Base-by-base conservation (phyloP, 306 rosid genomes). In the Boehmeria nivea region DNA sequence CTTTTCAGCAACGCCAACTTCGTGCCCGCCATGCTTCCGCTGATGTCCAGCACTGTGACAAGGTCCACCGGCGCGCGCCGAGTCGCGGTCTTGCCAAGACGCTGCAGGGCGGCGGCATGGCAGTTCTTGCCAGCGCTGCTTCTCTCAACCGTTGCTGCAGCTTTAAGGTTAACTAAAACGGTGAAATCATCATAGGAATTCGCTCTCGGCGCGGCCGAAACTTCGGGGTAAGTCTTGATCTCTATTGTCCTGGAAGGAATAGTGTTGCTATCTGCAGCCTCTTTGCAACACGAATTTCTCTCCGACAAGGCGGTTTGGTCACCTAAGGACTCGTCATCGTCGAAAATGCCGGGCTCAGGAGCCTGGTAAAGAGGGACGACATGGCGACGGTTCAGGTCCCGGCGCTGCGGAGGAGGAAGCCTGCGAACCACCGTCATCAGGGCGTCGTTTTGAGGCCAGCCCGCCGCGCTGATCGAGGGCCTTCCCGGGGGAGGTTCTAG, bases 21-120 rank as follows among this genome's bases (percentile, higher is more conserved):
- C 34, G 99, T 91, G 54, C 99, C 99, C 19, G 96, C 96, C 99
- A 91, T 91, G 79, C 99, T 91, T 43, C 99, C 96, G 18, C 99
- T 91, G 60, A 81, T 64, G 62, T 91, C 99, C 15, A 91, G 99
- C 69, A 91, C 99, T 0, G 99, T 91, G 71, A 91, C 96, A 26
- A 91, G 78, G 77, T 91, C 99, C n/a, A 91, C 93, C 4, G 96
- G 89, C 42, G 96, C 93, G 51, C 96, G 89, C 1, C 72, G 78
- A 49, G 81, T 68, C 9, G 36, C 9, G 8, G 9, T 10, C 34
- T 69, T 89, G 46, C 83, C 82, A 71, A 82, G 75, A 54, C 65
- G 81, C 1, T 79, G 55, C 69, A 75, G 57, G 63, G 66, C 62
- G 59, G 66, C 65, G 55, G 76, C 59, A 31, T 10, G 36, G 57